phyloP scores from a whole-genome alignment of 2,329 filamentous ascomycete genomes.

The Microdochium bolleyi region DNA sequence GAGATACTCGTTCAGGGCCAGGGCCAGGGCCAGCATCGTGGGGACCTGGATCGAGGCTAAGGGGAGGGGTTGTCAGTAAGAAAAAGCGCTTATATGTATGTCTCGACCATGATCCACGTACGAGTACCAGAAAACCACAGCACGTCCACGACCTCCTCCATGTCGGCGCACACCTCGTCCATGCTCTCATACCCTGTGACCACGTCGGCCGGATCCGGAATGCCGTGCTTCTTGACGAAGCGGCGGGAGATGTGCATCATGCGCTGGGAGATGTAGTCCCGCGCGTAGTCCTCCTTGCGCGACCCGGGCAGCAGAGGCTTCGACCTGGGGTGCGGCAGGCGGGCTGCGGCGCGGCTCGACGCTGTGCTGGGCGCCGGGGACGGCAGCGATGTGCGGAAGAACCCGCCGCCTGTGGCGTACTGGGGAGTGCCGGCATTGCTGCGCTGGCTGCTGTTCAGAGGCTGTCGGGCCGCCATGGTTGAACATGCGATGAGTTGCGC shows the following conservation, averaged over 20 bases:
- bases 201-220: constrained; percentile 34
- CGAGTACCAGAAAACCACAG: constrained; percentile 85
- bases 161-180: constrained; percentile 62
- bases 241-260: constrained; percentile 47
- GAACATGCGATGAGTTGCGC: not conserved
- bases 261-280: constrained; percentile 47
- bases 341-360: constrained; percentile 28
- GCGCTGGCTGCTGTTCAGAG: not conserved
- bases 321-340: constrained; percentile 47
- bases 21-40: constrained; percentile 71
- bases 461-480: not conserved
- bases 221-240: constrained; percentile 51
- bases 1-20: constrained; percentile 64
- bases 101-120: too few relatives aligned
- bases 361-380: constrained; percentile 46
- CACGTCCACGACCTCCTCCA: constrained; percentile 69
- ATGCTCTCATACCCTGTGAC: constrained; percentile 51
- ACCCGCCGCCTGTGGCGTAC: constrained; percentile 32
- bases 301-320: constrained; percentile 47
- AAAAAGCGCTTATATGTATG: too few relatives aligned
- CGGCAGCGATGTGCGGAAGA: constrained; percentile 38
- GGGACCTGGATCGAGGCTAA: constrained; percentile 73
- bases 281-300: constrained; percentile 50
- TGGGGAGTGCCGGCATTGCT: not conserved
- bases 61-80: constrained; percentile 1